Percentiles rank a stretch among this genome's conserved stretches.
phyloP scores from a whole-genome alignment of 805 yeast genomes.

The Gaillardinia entomophila region DNA sequence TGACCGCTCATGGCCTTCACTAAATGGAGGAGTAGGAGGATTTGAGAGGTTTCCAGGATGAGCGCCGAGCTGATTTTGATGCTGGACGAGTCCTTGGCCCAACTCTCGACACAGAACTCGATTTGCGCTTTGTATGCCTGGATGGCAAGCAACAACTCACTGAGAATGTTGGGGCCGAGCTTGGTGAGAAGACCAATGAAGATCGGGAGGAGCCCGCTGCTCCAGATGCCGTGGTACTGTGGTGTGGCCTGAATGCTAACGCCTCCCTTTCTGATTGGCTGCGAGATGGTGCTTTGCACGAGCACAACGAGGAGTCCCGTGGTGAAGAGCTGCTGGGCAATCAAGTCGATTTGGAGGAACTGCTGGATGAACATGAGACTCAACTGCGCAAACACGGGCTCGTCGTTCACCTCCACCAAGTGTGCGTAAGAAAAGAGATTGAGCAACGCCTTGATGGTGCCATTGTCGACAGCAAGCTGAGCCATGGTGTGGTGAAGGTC shows the following conservation, averaged over 20 bases:
- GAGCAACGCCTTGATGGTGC: slow-evolving; percentile 56
- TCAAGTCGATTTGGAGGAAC: slow-evolving; percentile 50
- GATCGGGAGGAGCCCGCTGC: slow-evolving; percentile 72
- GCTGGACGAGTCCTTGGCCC: slow-evolving; percentile 56
- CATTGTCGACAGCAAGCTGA: slow-evolving; percentile 47
- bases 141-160: slow-evolving; percentile 61
- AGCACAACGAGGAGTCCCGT: slow-evolving; percentile 62
- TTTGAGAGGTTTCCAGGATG: slow-evolving; percentile 45
- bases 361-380: slow-evolving; percentile 66
- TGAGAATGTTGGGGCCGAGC: slow-evolving; percentile 57
- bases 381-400: slow-evolving; percentile 67
- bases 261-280: slow-evolving; percentile 60
- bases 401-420: slow-evolving; percentile 51
- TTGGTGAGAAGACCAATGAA: slow-evolving; percentile 52
- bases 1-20: slow-evolving; percentile 47
- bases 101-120: slow-evolving; percentile 53
- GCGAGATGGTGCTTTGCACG: slow-evolving; percentile 69
- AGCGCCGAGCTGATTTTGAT: slow-evolving; percentile 31
- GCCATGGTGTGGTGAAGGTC: slow-evolving; percentile 48
- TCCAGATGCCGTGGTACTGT: slow-evolving; percentile 73
- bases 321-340: slow-evolving; percentile 62
- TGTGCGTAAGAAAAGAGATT: slow-evolving; percentile 67
- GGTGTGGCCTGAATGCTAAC: slow-evolving; percentile 47
- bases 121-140: slow-evolving; percentile 63
- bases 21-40: slow-evolving; percentile 58